Conservation (phyloP, 805 yeast genomes). For the Metschnikowia shivogae region DNA sequence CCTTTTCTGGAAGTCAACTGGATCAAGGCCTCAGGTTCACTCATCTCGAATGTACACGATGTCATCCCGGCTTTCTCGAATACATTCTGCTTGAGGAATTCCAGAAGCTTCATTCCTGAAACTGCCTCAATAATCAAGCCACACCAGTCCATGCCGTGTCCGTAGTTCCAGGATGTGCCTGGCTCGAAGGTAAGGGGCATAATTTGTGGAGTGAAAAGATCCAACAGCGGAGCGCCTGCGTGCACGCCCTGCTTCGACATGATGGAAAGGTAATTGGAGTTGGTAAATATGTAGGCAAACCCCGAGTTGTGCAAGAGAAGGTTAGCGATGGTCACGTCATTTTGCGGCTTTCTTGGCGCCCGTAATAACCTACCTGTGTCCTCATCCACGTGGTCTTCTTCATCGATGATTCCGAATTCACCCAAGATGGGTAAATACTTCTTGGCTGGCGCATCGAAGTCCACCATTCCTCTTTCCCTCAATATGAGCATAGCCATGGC, state of each 20-base stretch:
- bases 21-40: slow-evolving; percentile 6
- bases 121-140: slow-evolving; percentile 35
- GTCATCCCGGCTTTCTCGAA: slow-evolving; percentile 36
- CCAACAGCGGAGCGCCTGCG: slow-evolving; percentile 21
- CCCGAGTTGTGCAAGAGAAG: slow-evolving; percentile 22
- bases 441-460: slow-evolving; percentile 32
- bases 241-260: slow-evolving; percentile 18
- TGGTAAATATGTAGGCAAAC: slow-evolving; percentile 32
- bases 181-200: slow-evolving; percentile 31
- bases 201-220: slow-evolving; percentile 23
- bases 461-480: slow-evolving; percentile 28
- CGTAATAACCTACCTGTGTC: slow-evolving; percentile 13
- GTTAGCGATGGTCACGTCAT: slow-evolving; percentile 15
- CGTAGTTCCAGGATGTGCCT: slow-evolving; percentile 36
- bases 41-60: slow-evolving; percentile 16
- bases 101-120: slow-evolving; percentile 30
- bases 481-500: slow-evolving; percentile 33
- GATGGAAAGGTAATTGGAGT: slow-evolving; percentile 26
- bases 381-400: slow-evolving; percentile 12
- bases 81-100: slow-evolving; percentile 26
- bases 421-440: slow-evolving; percentile 31
- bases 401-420: slow-evolving; percentile 13
- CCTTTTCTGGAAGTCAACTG: slow-evolving; percentile 7
- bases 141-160: slow-evolving; percentile 36
- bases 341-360: slow-evolving; percentile 7